Base-by-base conservation (phyloP, 768 basidiomycete species). In the Mycena capillaripes region DNA sequence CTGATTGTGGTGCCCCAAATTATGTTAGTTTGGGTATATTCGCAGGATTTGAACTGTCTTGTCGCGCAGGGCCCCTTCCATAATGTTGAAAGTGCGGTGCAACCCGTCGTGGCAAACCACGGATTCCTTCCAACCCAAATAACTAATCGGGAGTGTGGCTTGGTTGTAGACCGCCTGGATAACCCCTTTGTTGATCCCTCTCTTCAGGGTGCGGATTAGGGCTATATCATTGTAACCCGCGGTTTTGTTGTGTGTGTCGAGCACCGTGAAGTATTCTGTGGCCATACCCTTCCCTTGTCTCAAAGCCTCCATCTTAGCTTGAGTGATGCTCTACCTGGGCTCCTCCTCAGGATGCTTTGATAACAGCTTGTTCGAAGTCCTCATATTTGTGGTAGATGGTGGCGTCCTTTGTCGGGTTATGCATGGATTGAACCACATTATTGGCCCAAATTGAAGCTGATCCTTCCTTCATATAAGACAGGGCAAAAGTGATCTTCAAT, bases 1-100 rank as follows among this genome's bases (percentile, higher is more conserved):
- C 7, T 19, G 2, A n/a, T n/a, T n/a, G 7, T 23, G 21, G 8
- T 2, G 8, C 2, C 21, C 2, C 2, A 6, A 3, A 8, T 8
- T n/a, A 23, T 48, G 46, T 8, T 48, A n/a, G 2, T n/a, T n/a
- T n/a, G n/a, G n/a, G 46, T n/a, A 10, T n/a, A 48, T 48, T 4
- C 23, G 21, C 3, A n/a, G 46, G 46, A n/a, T 11, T 6, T 4
- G 8, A n/a, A 48, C 46, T n/a, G 8, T 23, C 21, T n/a, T 9
- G n/a, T 48, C 46, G 8, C 46, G 46, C 2, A 48, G 46, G n/a
- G 21, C 23, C 5, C 46, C 21, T 4, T 48, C 46, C 46, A 48
- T 48, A n/a, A n/a, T n/a, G 3, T 4, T 19, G 63, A 27, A 27
- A 25, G 63, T 12, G 14, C 32, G 50, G 32, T 52, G 16, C 63